A percentile compares a stretch with the other conserved stretches of the same genome.
phyloP scores from a whole-genome alignment of 257 asterid genomes.

The Perilla frutescens region DNA sequence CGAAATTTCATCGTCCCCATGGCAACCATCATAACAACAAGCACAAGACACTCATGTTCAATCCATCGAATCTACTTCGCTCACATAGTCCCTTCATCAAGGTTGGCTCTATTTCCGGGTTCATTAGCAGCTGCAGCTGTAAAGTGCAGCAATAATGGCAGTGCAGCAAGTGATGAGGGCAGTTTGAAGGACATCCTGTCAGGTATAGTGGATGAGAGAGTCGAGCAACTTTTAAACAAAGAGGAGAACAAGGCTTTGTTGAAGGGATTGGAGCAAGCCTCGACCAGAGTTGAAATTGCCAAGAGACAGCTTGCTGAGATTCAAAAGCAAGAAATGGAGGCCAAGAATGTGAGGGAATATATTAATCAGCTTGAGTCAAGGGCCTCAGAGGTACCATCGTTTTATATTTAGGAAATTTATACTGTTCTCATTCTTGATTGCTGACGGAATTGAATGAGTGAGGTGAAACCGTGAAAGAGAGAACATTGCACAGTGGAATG shows the following conservation, averaged over 20 bases:
- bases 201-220: constrained; percentile 76
- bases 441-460: not conserved
- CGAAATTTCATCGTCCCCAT: constrained; percentile 26
- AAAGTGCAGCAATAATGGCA: constrained; percentile 60
- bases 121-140: constrained; percentile 33
- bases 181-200: constrained; percentile 62
- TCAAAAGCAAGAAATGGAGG: constrained; percentile 81
- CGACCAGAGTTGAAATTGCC: constrained; percentile 77
- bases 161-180: constrained; percentile 39
- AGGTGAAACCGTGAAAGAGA: not conserved
- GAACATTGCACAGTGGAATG: not conserved
- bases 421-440: not conserved
- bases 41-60: constrained; percentile 42
- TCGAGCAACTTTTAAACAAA: constrained; percentile 65
- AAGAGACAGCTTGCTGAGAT: constrained; percentile 78
- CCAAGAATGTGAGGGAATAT: constrained; percentile 59
- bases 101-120: constrained; percentile 25
- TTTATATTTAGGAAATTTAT: not conserved
- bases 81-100: constrained; percentile 27
- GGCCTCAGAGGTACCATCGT: constrained; percentile 69
- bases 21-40: constrained; percentile 44
- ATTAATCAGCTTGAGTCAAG: constrained; percentile 70
- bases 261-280: constrained; percentile 80
- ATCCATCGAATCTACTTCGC: constrained; percentile 34
- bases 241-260: constrained; percentile 83